Evolutionary conservation across 2,329 filamentous ascomycete species (phyloP).

Genomic region (Alternaria rosae): DNA sequence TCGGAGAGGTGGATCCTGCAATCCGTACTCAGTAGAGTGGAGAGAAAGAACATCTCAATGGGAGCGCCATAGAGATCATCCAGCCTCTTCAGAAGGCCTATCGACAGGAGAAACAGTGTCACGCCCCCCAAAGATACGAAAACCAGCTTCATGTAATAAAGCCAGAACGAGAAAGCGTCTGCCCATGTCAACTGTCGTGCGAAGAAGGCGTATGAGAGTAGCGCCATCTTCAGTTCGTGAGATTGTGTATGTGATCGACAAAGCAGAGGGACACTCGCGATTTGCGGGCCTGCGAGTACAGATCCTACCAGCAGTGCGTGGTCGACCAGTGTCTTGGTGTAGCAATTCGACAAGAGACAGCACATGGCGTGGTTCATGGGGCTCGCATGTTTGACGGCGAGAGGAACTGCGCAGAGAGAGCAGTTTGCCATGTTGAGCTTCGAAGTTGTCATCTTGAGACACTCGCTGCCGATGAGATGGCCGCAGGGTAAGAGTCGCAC

Average conservation of each 20-base stretch:
- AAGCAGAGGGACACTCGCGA: neutral
- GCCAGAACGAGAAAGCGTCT: neutral
- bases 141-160: neutral
- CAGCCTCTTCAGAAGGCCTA: neutral
- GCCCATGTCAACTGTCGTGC: neutral
- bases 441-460: neutral
- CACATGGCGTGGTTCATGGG: neutral
- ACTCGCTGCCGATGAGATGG: neutral
- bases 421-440: neutral
- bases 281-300: neutral
- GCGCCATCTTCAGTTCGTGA: neutral
- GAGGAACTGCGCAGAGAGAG: neutral
- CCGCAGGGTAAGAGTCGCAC: neutral
- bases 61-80: neutral
- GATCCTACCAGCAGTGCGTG: neutral
- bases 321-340: neutral
- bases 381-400: neutral
- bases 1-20: neutral
- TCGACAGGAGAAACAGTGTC: neutral
- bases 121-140: neutral
- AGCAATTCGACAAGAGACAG: neutral
- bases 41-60: neutral
- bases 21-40: neutral
- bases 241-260: neutral
- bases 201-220: neutral